These are phyloP conservation scores for Hibiscus mutabilis DNA, from an alignment of 345 rosid species.

Conservation along the genomic window DNA sequence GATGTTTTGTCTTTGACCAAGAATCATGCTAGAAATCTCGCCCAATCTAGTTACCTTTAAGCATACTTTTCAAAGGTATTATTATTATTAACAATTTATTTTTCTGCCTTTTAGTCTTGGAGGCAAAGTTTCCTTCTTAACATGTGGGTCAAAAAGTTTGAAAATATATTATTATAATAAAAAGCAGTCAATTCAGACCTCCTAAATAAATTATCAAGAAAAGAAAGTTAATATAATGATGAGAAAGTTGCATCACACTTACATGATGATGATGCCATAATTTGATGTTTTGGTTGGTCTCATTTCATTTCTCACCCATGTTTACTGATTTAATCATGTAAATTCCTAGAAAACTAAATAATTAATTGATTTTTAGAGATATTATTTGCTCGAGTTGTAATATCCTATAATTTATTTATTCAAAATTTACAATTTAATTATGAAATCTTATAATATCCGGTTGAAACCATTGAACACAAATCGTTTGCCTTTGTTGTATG, in stretches of 20 bases:
- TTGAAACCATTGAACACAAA: too few relatives aligned
- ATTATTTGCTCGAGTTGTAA: too few relatives aligned
- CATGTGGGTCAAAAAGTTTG: background rate
- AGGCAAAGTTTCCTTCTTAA: background rate
- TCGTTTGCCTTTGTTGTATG: too few relatives aligned
- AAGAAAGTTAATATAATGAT: background rate
- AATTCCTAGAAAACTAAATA: background rate
- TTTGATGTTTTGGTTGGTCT: background rate
- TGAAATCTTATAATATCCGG: too few relatives aligned
- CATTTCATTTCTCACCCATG: background rate
- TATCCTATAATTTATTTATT: too few relatives aligned
- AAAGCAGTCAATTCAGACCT: background rate
- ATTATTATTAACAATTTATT: too few relatives aligned
- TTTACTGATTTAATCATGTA: background rate
- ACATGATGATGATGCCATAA: background rate
- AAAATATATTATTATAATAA: background rate
- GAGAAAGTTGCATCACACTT: slow-evolving; percentile 1
- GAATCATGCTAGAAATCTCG: background rate
- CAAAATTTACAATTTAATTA: too few relatives aligned
- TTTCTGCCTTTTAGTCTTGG: background rate
- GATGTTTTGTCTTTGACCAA: slow-evolving; percentile 2
- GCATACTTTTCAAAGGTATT: background rate
- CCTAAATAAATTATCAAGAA: background rate
- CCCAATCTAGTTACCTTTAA: background rate
- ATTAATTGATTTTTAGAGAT: too few relatives aligned